A percentile compares a stretch with the other conserved stretches of the same genome.
Conservation (phyloP, 805 yeast species). For the Maudiozyma barnettii region DNA sequence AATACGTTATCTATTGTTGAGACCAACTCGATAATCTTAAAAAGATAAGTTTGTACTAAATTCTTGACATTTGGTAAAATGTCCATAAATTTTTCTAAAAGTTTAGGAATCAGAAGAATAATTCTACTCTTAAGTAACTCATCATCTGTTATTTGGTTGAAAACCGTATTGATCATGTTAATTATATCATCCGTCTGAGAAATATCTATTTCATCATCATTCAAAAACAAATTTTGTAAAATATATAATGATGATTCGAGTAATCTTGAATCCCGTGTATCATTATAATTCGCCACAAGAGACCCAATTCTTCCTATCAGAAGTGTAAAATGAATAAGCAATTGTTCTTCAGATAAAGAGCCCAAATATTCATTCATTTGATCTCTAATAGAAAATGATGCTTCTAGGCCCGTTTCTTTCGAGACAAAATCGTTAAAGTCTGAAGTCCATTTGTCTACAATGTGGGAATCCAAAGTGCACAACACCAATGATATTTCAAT, state of each 20-base stretch:
- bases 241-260: slow-evolving; percentile 20
- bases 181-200: neutral
- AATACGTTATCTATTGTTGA: slow-evolving; percentile 25
- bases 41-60: slow-evolving; percentile 25
- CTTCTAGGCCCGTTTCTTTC: slow-evolving; percentile 60
- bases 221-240: slow-evolving; percentile 13
- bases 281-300: neutral
- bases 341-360: slow-evolving; percentile 32
- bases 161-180: slow-evolving; percentile 4
- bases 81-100: slow-evolving; percentile 43
- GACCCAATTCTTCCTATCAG: slow-evolving; percentile 2
- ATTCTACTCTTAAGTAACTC: slow-evolving; percentile 40
- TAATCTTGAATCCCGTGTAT: neutral
- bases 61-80: slow-evolving; percentile 25
- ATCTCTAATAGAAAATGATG: slow-evolving; percentile 49
- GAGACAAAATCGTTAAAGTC: slow-evolving; percentile 67
- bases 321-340: slow-evolving; percentile 1
- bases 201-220: slow-evolving; percentile 11
- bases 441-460: slow-evolving; percentile 39
- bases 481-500: slow-evolving; percentile 30
- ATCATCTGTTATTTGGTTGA: slow-evolving; percentile 12
- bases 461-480: slow-evolving; percentile 35
- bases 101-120: slow-evolving; percentile 45
- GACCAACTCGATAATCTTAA: slow-evolving; percentile 17
- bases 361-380: slow-evolving; percentile 48